Evolutionary conservation across 164 flowering plant species (phyloP).

Genomic region (Echeveria elegans): DNA sequence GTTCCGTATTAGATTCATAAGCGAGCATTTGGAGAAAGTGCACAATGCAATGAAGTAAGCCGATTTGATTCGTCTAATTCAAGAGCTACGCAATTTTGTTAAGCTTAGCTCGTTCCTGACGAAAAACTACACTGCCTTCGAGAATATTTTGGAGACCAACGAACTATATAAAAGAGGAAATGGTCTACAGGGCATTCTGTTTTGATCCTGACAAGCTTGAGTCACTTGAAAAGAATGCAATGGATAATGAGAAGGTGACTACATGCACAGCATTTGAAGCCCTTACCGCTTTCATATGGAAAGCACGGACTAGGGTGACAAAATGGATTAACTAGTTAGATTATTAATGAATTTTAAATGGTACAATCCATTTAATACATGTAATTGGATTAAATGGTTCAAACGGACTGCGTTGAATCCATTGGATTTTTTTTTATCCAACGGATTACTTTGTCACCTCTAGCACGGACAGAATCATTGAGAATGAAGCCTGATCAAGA

Average conservation of each 20-base stretch:
- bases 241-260: constrained; percentile 38
- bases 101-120: background rate
- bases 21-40: constrained; percentile 12
- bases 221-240: constrained; percentile 41
- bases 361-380: no score
- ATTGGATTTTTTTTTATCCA: no score
- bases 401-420: no score
- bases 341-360: no score
- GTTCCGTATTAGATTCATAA: constrained; percentile 11
- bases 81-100: background rate
- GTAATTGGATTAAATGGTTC: no score
- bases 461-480: constrained; percentile 49
- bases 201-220: constrained; percentile 61
- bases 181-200: constrained; percentile 55
- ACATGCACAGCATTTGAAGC: constrained; percentile 85
- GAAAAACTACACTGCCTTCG: no score
- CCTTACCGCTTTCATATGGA: constrained; percentile 85
- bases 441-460: no score
- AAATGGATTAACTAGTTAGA: no score
- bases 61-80: background rate
- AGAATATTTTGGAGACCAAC: no score
- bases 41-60: constrained; percentile 10
- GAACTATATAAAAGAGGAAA: no score
- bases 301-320: constrained; percentile 45
- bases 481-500: constrained; percentile 59